phyloP scores from a whole-genome alignment of 2,329 filamentous ascomycete species.

The Colletotrichum orchidophilum region DNA sequence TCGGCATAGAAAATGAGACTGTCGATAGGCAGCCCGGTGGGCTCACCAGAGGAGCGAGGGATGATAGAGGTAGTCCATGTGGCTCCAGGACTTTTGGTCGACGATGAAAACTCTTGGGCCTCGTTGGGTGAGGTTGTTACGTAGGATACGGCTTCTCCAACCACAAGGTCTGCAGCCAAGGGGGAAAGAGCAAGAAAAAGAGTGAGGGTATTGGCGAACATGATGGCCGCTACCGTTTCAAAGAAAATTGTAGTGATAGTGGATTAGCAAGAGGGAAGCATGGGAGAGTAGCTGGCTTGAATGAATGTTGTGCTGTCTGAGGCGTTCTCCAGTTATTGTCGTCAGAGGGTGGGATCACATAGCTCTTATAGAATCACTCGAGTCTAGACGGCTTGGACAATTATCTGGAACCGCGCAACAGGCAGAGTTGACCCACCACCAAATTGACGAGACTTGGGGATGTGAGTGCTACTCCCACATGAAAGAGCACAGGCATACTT shows the following conservation, averaged over 20 bases:
- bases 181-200: neutral
- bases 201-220: neutral
- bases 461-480: neutral
- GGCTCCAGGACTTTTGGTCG: neutral
- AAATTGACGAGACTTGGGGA: neutral
- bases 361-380: neutral
- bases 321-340: neutral
- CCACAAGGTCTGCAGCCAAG: neutral
- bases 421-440: neutral
- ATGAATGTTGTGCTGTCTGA: neutral
- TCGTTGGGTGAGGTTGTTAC: neutral
- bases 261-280: neutral
- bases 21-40: too few relatives aligned
- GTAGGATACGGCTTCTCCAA: neutral
- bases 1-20: neutral
- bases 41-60: neutral
- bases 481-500: neutral
- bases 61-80: neutral
- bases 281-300: neutral
- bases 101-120: neutral
- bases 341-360: neutral
- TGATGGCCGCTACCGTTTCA: neutral
- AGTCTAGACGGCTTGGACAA: neutral
- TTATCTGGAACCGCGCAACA: fast-evolving
- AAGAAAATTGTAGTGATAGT: neutral